Evolutionary conservation across 2,329 filamentous ascomycete genomes (phyloP), one percentile per base, ranked within the genome.

Genomic region (Rhytidhysteron rufulum): DNA sequence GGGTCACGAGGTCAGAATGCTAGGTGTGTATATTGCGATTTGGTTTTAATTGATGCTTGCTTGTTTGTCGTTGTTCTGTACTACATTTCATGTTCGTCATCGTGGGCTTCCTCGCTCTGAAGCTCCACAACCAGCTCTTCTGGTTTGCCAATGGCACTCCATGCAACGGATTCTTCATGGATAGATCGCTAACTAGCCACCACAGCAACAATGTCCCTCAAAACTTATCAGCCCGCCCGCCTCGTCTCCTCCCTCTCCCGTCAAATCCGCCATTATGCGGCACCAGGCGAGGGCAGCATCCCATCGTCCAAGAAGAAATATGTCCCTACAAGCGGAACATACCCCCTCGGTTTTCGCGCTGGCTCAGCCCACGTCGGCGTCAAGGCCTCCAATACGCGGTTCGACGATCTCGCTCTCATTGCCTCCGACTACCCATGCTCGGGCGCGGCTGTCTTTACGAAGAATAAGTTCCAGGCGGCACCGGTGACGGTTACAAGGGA

Each of bases 401-500:
- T 90, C 67, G 89, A 91, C 22, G 93, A 98, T 64, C 78, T 98
- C 36, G 88, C 90, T 25, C 77, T 98, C 51, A 78, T 98, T 49
- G 83, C 85, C 15, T 97, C 93, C 5, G 88, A 95, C 56, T 77
- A 76, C 38, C 88, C 90, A 40, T 96, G 89, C 66, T 78, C 87
- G 5, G 90, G 85, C 8, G 88, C 90, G 1, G 93, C 89, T 5
- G 90, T 97, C 33, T 96, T 97, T 71, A 98, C 93, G 40, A 94
- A 89, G 67, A 98, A 98, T 73, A 90, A 91, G 67, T 98, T 98
- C 71, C 90, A 96, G 68, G 93, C 93, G 15, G 93, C 93, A 9
- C 93, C 93, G 4, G 91, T 98, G 32, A 88, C 87, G 21, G 86
- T 95, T 45, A 91, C 86, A 65, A 77, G 82, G 48, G 75, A 84